Evolutionary conservation across 148 eudicot genomes (phyloP), one percentile per base, ranked within the genome.

Genomic region (Fagopyrum homotropicum): DNA sequence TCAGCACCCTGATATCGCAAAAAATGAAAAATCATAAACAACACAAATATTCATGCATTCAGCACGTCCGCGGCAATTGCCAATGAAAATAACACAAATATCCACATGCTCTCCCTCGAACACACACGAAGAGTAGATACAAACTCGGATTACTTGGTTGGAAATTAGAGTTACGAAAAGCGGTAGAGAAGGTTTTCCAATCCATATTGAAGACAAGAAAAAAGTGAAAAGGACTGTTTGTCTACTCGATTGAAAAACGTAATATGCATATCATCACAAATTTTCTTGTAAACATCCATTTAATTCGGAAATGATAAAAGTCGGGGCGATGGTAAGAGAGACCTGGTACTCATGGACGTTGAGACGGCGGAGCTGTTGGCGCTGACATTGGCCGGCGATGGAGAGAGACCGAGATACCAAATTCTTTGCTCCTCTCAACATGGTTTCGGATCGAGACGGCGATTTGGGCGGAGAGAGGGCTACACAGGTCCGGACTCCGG

Each of bases 341-440:
- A 94, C 99, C 99, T 95, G 99, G 79, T 89, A 92, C 63, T 95
- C 97, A 48, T 95, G 99, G 83, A 92, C 85, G 83, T 95, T 95
- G 87, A 95, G 96, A 77, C 90, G 97, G 73, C 99, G 99, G 69
- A 95, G 93, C 83, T 95, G 99, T 52, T 95, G 92, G 15, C 89
- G 93, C 72, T 95, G 97, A 89, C 91, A 95, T 89, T 88, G 89
- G 22, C 94, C 94, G 84, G 97, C 92, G 81, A 85, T 59, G 74
- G 93, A 35, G 40, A 35, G 40, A 35, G 40, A 88, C 40, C 83
- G 86, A 29, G 81, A 75, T n/a, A 85, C 80, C 61, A 95, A 79
- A 22, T 78, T 92, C 75, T 85, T 84, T 1, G 89, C 76, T 75
- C 88, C 90, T 87, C 91, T 80, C 83, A 85, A 89, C 94, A 89